Evolutionary conservation across 768 basidiomycete species (phyloP), one percentile per base, ranked within the genome.

Genomic region (Gymnopilus dilepis): DNA sequence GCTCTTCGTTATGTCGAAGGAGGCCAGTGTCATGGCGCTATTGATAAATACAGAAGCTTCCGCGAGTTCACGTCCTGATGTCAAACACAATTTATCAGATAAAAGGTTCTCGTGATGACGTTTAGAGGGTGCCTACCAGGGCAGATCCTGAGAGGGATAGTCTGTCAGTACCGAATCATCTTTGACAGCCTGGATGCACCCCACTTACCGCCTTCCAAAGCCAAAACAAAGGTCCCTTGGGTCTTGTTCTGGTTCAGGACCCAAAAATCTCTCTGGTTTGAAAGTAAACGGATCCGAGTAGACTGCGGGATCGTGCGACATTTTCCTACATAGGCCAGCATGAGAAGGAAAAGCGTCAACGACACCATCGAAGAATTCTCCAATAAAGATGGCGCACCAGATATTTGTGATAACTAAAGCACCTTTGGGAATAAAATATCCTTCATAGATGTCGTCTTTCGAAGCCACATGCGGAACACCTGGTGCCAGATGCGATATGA

Each of bases 371-470:
- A 11, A 4, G 17, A 31, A 19, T 17, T 1, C 3, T 6, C 9
- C 15, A 31, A 34, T 56, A 31, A n/a, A n/a, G n/a, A 31, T 4
- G 26, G n/a, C 70, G 50, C 60, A 83, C 82, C 82, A 82, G 56
- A 85, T 74, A 61, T 87, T 87, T 6, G 78, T 71, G 40, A 86
- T 77, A 4, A 86, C 72, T 37, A 85, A 67, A 6, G 84, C 72
- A 8, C 84, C 85, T 64, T 87, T 82, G 9, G 87, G 87, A 47
- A 89, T 85, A 28, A 80, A 80, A 69, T 84, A 84, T 4, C 86
- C 86, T 28, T 85, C 75, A 48, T 88, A 84, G 5, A 87, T 70
- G 56, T 89, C 85, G 51, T 88, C 86, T 65, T 86, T 76, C 7
- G 73, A 80, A 13, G 76, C 82, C 9, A 84, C 77, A 66, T 88